phyloP scores from a whole-genome alignment of 345 rosid genomes.

The Acer yangbiense region DNA sequence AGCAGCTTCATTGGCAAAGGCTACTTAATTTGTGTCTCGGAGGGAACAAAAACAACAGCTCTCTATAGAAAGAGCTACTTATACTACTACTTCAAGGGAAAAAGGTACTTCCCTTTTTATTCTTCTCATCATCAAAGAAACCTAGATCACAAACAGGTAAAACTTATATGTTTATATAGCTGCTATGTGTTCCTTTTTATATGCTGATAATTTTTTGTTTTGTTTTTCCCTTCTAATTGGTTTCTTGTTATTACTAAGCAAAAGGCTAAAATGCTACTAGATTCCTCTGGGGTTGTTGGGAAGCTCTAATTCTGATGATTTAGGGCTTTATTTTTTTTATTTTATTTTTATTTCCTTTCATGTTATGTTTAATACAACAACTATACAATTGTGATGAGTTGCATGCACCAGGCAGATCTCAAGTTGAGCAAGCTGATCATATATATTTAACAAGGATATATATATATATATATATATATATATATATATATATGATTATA shows the following conservation, averaged over 20 bases:
- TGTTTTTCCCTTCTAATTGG: slow-evolving; percentile 7
- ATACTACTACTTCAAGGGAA: slow-evolving; percentile 16
- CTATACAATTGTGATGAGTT: slow-evolving; percentile 23
- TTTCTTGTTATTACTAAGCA: slow-evolving; percentile 30
- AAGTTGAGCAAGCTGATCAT: slow-evolving; percentile 10
- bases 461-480: no score
- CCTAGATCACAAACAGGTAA: slow-evolving; percentile 39
- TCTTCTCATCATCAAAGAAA: slow-evolving; percentile 34
- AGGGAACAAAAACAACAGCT: slow-evolving; percentile 30
- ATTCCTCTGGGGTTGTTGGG: slow-evolving; percentile 25
- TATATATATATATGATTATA: neutral
- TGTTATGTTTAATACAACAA: slow-evolving; percentile 3
- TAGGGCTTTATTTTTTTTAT: slow-evolving; percentile 33
- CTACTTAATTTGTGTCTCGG: slow-evolving; percentile 24
- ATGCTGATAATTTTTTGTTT: slow-evolving; percentile 18
- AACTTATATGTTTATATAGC: slow-evolving; percentile 23
- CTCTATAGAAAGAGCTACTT: slow-evolving; percentile 32
- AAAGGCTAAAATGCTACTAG: slow-evolving; percentile 38
- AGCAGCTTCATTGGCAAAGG: slow-evolving; percentile 29
- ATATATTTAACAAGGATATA: slow-evolving; percentile 17
- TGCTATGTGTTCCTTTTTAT: slow-evolving; percentile 14
- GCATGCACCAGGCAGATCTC: slow-evolving; percentile 41
- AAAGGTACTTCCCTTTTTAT: slow-evolving; percentile 34
- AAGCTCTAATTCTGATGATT: slow-evolving; percentile 28
- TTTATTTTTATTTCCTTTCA: slow-evolving; percentile 13